Evolutionary conservation across 768 basidiomycete species (phyloP), one percentile per base, ranked within the genome.

Genomic region (Russula compacta): DNA sequence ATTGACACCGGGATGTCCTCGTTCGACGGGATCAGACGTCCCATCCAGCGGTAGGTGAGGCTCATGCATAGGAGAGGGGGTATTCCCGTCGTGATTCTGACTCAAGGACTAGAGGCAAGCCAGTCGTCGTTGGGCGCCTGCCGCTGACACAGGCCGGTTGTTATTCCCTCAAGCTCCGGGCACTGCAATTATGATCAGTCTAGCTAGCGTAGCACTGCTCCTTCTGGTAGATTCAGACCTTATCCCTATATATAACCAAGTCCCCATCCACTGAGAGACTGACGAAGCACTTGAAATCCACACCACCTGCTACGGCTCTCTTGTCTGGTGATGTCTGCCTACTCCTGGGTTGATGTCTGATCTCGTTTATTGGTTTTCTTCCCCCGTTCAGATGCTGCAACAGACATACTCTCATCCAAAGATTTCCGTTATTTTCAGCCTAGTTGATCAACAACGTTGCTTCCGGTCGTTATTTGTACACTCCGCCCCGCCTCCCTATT

Each of bases 311-410:
- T 24, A 63, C 53, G 12, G 36, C 19, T 40, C 11, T 32, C 48
- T 47, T 38, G 33, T 35, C 32, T 5, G 55, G 35, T 39, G 14
- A 53, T 47, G 60, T 15, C 21, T 50, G 15, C 39, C 32, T 12
- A 52, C 8, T 15, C 12, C n/a, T 57, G 32, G 12, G 14, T 17
- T 32, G 24, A 63, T 63, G 56, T 53, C 52, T 49, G 46, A 63
- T 14, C 46, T 36, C 33, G 21, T 44, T 5, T 17, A 14, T 50
- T 40, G 9, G 2, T 12, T 29, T 38, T 53, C 44, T 44, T 24
- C 57, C 12, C 32, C 44, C n/a, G 56, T 49, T 53, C 56, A 38
- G 21, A 58, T 53, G 56, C 52, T 49, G 44, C 50, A 10, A 6
- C 38, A 42, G 47, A 33, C 47, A 15, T 49, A 42, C n/a, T 54